Evolutionary conservation across 2,329 filamentous ascomycete species (phyloP), one percentile per base, ranked within the genome.

Genomic region (Botrytis byssoidea): DNA sequence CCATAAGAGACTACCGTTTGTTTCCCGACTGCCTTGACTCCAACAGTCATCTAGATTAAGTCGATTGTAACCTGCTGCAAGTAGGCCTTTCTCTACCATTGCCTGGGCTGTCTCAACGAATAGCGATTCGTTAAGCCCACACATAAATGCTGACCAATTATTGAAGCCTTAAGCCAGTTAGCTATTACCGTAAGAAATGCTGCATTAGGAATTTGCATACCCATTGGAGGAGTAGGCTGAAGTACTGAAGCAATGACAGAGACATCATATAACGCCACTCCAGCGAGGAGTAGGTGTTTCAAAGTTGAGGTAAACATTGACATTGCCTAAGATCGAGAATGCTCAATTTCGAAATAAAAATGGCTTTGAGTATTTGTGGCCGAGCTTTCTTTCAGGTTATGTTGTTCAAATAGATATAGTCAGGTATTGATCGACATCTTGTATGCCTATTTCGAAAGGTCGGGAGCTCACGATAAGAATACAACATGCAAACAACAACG

Each of bases 11-110:
- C 77, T 78, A 6, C 85, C 83, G 14, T 83, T 80, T 0, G 83
- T 85, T 18, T 76, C 80, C 32, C 79, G 77, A 73, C 87, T 77
- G 74, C 86, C 84, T 66, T 84, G 77, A 20, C 84, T 85, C 87
- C 86, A 92, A 81, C 89, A 91, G 79, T 92, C 90, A 78, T 91
- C 89, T 71, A 89, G 85, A 73, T 89, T 89, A 75, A 90, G 85
- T 67, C 89, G 88, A 40, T 85, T 81, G 77, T 89, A 89, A 6
- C 88, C 88, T 16, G 84, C 83, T 57, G 85, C 85, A 75, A 85
- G 83, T 10, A 87, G 81, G 9, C 85, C 87, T 7, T 85, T 81
- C 10, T 84, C 81, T 37, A 87, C 81, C 73, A 88, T 86, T 29
- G 83, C 80, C 57, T 86, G 82, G 4, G 85, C 85, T 0, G 85